Base-by-base conservation (phyloP, 1,284 basidiomycete genomes). In the Amylostereum areolatum region DNA sequence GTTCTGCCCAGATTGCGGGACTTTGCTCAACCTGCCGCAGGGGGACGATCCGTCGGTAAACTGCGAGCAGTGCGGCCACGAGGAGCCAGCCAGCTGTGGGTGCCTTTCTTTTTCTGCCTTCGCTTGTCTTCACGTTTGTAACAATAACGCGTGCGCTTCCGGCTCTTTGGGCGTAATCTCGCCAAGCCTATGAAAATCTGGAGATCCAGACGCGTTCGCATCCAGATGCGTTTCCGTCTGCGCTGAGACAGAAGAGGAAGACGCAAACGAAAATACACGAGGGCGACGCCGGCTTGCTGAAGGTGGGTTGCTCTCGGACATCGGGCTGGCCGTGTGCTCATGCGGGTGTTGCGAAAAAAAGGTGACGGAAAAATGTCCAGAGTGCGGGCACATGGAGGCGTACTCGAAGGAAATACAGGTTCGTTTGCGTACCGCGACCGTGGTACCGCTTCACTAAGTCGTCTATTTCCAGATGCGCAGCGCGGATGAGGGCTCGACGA, bases 1-100 rank as follows among this genome's bases (percentile, higher is more conserved):
- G 43, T 98, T 99, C 70, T 99, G 96, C 69, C 88, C 90, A 5
- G 78, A 84, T 52, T 99, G 96, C 62, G 93, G 93, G 12, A 94
- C 91, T 0, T 71, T 99, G 40, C 83, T 99, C 25, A 83, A 89
- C 57, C 71, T 95, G 25, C 95, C 96, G 0, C 73, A 74, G 53
- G 92, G 91, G 52, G 84, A 86, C 49, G 83, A 92, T 59, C 75
- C 79, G 48, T 73, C 77, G 34, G 89, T 98, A 40, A 74, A 70
- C 25, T 99, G 96, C 69, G 87, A 90, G 61, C 92, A 95, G 60
- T 98, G 96, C 65, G 83, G 81, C 2, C 81, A 89, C 56, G 74
- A 83, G 51, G 94, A 97, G 65, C 89, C 92, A 34, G 88, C 91
- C 1, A 83, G 79, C 46, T 93, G 94, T 97, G 60, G 66, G 87